These are phyloP conservation scores for Aspergillus sp. DNA, from an alignment of 2,329 filamentous ascomycete genomes.

Conservation along the genomic window DNA sequence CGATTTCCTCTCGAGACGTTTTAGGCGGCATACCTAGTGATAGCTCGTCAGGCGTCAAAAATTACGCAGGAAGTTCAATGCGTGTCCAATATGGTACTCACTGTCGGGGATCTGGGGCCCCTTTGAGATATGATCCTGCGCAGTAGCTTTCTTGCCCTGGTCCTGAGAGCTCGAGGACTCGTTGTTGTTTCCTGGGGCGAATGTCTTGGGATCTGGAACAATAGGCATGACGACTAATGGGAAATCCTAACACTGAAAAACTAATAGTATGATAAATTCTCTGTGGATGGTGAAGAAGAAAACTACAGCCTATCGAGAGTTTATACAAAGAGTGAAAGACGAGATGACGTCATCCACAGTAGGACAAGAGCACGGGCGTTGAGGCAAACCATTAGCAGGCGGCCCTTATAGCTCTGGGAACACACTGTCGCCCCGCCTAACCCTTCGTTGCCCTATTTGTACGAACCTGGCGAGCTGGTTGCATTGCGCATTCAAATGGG, in stretches of 20 bases:
- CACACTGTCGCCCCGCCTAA: not conserved
- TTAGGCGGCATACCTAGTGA: conserved; percentile 42
- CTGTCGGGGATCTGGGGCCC: conserved; percentile 47
- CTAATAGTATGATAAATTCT: not conserved
- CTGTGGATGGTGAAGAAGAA: not conserved
- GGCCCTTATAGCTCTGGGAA: not conserved
- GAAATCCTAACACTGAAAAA: not conserved
- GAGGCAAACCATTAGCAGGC: not conserved
- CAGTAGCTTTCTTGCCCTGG: conserved; percentile 34
- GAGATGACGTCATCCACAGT: conserved; percentile 2
- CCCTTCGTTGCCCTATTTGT: not conserved
- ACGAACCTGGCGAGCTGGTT: too few species aligned
- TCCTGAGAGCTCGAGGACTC: conserved; percentile 18
- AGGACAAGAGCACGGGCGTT: not conserved
- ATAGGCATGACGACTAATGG: conserved; percentile 27
- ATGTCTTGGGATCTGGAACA: conserved; percentile 29
- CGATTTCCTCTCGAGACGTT: conserved; percentile 64
- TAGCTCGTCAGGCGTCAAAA: not conserved
- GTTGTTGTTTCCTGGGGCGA: conserved; percentile 19
- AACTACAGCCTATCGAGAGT: not conserved
- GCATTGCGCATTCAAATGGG: too few species aligned
- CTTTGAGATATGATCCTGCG: conserved; percentile 39
- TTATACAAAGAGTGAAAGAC: not conserved
- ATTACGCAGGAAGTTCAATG: not conserved
- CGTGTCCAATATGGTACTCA: conserved; percentile 17